Evolutionary conservation across 192 early-diverging fungal species (phyloP).

Genomic region (Geranomyces variabilis): DNA sequence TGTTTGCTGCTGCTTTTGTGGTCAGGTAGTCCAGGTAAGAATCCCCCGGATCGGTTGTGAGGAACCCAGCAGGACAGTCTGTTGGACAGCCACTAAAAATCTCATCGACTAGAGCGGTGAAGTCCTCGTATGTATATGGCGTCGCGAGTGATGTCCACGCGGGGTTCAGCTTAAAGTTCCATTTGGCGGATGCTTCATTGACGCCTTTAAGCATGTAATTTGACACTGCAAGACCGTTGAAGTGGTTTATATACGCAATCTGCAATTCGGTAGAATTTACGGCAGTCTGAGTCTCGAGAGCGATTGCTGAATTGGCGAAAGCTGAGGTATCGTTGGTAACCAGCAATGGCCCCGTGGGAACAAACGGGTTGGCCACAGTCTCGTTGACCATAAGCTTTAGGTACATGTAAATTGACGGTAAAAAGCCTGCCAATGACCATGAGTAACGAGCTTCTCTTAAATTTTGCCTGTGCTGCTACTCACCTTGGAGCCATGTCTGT

Average conservation of each 20-base stretch:
- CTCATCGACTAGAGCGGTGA: background rate
- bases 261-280: background rate
- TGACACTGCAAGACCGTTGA: background rate
- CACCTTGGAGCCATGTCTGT: no score
- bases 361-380: background rate
- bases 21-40: background rate
- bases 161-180: background rate
- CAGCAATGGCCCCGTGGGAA: background rate
- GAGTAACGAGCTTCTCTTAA: no score
- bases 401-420: slow-evolving; percentile 3
- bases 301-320: no score
- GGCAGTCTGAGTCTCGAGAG: no score
- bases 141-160: background rate
- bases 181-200: background rate
- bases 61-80: background rate
- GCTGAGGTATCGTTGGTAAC: background rate
- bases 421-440: background rate
- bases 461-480: no score
- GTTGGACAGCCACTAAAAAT: background rate
- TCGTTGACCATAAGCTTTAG: slow-evolving; percentile 6
- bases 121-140: background rate
- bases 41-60: background rate
- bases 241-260: background rate
- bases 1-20: background rate
- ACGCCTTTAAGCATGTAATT: background rate